These are phyloP conservation scores for Erythrobasidium yunnanense DNA, from an alignment of 768 basidiomycete species.

Conservation along the genomic window DNA sequence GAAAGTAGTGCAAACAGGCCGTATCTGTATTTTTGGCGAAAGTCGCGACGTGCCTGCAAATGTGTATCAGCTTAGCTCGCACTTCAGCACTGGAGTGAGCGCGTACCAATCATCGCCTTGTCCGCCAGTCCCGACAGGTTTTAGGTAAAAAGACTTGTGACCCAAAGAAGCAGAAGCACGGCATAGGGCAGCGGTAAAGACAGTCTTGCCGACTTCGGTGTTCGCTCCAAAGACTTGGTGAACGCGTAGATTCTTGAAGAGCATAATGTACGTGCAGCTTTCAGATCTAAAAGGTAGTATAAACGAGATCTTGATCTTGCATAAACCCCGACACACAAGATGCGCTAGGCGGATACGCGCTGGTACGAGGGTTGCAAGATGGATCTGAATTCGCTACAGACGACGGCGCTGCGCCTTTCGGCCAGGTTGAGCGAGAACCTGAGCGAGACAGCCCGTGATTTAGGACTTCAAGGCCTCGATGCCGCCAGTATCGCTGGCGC, in stretches of 20 bases:
- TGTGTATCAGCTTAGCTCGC: too few relatives aligned
- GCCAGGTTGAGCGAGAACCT: slow-evolving; percentile 30
- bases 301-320: not conserved
- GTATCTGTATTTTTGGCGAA: slow-evolving; percentile 41
- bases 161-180: slow-evolving; percentile 50
- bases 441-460: slow-evolving; percentile 24
- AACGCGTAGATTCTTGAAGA: slow-evolving; percentile 72
- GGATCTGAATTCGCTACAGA: slow-evolving; percentile 22
- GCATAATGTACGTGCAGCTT: slow-evolving; percentile 36
- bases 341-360: too few relatives aligned
- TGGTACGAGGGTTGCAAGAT: too few relatives aligned
- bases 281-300: not conserved
- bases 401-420: slow-evolving; percentile 11
- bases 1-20: slow-evolving; percentile 68
- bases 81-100: not conserved
- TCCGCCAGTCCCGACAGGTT: slow-evolving; percentile 83
- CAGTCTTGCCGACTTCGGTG: slow-evolving; percentile 90
- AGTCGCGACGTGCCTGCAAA: slow-evolving; percentile 29
- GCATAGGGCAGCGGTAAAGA: slow-evolving; percentile 72
- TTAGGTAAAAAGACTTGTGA: slow-evolving; percentile 45
- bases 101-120: slow-evolving; percentile 73
- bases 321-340: not conserved
- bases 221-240: slow-evolving; percentile 93
- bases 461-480: slow-evolving; percentile 27
- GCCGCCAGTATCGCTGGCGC: slow-evolving; percentile 28